These are phyloP conservation scores for Phragmites australis DNA, from an alignment of 176 grass and related monocot genomes.

Conservation along the genomic window DNA sequence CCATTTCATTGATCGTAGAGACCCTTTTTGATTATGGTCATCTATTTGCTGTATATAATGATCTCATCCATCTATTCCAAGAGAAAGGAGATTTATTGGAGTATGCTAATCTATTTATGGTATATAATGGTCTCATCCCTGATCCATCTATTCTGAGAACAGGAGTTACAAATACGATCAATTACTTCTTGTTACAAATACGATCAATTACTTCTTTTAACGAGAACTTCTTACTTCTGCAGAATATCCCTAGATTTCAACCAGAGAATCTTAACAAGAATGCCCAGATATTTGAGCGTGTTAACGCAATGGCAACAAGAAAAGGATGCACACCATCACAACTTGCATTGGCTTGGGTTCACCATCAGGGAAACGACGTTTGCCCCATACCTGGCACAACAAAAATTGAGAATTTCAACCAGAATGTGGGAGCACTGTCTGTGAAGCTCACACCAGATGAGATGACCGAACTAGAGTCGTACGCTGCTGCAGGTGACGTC, in stretches of 20 bases:
- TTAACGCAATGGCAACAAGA: slow-evolving; percentile 45
- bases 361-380: slow-evolving; percentile 61
- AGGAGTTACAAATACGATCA: neutral
- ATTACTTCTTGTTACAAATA: neutral
- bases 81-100: too few relatives aligned
- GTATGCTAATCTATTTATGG: too few relatives aligned
- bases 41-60: too few relatives aligned
- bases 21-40: too few relatives aligned
- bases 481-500: slow-evolving; percentile 19
- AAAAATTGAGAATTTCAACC: slow-evolving; percentile 60
- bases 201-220: too few relatives aligned
- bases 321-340: slow-evolving; percentile 63
- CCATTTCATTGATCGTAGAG: too few relatives aligned
- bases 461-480: slow-evolving; percentile 56
- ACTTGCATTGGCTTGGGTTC: slow-evolving; percentile 64
- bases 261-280: slow-evolving; percentile 64
- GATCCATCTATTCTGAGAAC: neutral
- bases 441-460: slow-evolving; percentile 54
- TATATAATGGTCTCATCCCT: neutral
- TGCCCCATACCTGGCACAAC: slow-evolving; percentile 80
- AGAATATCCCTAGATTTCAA: slow-evolving; percentile 54
- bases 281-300: slow-evolving; percentile 44
- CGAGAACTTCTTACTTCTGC: neutral
- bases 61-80: too few relatives aligned
- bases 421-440: slow-evolving; percentile 54